Conservation (phyloP, 2,329 filamentous ascomycete species). For the Aplosporella prunicola region DNA sequence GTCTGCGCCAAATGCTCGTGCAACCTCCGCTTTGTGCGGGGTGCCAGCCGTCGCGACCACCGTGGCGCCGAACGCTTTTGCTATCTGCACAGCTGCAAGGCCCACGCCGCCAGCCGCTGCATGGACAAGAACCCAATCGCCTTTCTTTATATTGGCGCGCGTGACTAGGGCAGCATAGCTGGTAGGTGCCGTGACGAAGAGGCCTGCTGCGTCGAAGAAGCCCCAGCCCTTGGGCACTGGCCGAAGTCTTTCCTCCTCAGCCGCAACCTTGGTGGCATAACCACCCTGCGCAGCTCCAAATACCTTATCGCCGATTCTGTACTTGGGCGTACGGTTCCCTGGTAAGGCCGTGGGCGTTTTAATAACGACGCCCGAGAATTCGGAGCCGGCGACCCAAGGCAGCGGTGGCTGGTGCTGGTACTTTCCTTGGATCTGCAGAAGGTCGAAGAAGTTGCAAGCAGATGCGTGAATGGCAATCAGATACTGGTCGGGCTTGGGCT, state of each 20-base stretch:
- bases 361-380: constrained; percentile 75
- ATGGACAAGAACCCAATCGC: constrained; percentile 83
- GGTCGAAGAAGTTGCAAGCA: constrained; percentile 94
- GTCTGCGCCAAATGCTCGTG: constrained; percentile 73
- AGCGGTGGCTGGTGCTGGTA: constrained; percentile 87
- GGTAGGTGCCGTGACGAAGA: constrained; percentile 89
- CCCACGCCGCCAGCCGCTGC: constrained; percentile 89
- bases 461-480: constrained; percentile 77
- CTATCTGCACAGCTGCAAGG: constrained; percentile 83
- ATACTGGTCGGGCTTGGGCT: constrained; percentile 65
- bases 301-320: constrained; percentile 68
- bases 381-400: constrained; percentile 77
- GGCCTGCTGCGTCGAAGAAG: constrained; percentile 72
- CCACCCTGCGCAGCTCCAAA: constrained; percentile 82
- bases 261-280: constrained; percentile 68
- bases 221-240: constrained; percentile 74
- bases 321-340: constrained; percentile 45
- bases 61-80: constrained; percentile 81
- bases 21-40: constrained; percentile 68
- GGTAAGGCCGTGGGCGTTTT: constrained; percentile 48
- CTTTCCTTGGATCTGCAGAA: constrained; percentile 89
- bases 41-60: constrained; percentile 90
- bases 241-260: constrained; percentile 56
- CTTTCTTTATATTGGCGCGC: constrained; percentile 61
- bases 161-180: constrained; percentile 76